These are phyloP conservation scores for Waitea zeae DNA, from an alignment of 1,284 basidiomycete species.

Conservation along the genomic window DNA sequence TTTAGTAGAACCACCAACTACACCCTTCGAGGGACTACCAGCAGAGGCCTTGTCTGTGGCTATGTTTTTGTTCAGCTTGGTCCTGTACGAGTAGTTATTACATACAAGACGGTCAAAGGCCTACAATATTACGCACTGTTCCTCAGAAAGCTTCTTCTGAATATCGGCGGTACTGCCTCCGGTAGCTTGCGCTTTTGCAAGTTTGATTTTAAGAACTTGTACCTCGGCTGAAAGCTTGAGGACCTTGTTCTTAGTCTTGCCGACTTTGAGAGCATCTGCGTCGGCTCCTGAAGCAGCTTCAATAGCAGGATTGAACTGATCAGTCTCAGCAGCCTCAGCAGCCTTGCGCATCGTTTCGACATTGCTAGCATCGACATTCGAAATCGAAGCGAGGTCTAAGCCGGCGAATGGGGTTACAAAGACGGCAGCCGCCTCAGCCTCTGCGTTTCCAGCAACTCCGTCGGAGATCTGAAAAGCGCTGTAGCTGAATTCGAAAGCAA, in stretches of 20 bases:
- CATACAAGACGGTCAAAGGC: too few species aligned
- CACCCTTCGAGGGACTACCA: not conserved
- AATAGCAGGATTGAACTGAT: constrained; percentile 24
- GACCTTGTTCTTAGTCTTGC: constrained; percentile 36
- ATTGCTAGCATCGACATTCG: constrained; percentile 12
- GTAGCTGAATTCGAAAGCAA: too few species aligned
- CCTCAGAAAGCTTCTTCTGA: constrained; percentile 11
- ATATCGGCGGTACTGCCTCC: constrained; percentile 16
- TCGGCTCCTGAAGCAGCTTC: constrained; percentile 20
- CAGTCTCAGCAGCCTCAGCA: constrained; percentile 25
- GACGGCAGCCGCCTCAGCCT: constrained; percentile 22
- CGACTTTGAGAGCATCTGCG: constrained; percentile 22
- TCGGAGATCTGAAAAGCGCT: constrained; percentile 28
- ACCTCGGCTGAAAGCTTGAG: constrained; percentile 26
- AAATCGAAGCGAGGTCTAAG: constrained; percentile 18
- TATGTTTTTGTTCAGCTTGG: not conserved
- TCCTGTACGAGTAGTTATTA: too few species aligned
- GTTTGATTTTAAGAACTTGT: constrained; percentile 22
- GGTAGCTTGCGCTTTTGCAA: constrained; percentile 19
- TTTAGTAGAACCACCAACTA: not conserved
- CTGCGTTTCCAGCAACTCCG: constrained; percentile 21
- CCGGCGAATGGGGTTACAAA: constrained; percentile 21
- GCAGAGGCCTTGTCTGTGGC: not conserved
- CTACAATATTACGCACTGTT: too few species aligned
- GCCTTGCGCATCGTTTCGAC: constrained; percentile 25